Conservation (phyloP, 2,329 filamentous ascomycete genomes). For the Xylariales sp. region DNA sequence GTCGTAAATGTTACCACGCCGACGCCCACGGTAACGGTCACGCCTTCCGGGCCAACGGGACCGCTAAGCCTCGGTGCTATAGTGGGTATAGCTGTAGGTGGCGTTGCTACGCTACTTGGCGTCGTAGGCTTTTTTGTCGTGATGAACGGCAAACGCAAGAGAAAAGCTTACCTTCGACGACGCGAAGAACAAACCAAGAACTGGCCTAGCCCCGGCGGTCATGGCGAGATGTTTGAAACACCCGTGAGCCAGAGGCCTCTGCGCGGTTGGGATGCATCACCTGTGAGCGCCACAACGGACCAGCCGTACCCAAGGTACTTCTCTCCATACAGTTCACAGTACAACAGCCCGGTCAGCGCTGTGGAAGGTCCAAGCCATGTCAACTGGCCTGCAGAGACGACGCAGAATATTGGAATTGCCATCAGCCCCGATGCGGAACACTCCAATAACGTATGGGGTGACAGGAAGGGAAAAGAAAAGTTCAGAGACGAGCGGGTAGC, state of each 20-base stretch:
- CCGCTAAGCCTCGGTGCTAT: constrained; percentile 49
- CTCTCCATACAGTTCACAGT: constrained; percentile 57
- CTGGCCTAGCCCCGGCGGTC: constrained; percentile 35
- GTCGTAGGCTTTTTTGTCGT: constrained; percentile 49
- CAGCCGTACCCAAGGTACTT: constrained; percentile 43
- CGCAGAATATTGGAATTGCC: constrained; percentile 38
- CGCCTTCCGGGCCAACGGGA: constrained; percentile 37
- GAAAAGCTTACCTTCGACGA: constrained; percentile 45
- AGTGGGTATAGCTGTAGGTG: constrained; percentile 54
- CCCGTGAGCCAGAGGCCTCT: constrained; percentile 51
- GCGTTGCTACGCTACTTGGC: constrained; percentile 42
- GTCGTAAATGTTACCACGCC: constrained; percentile 47
- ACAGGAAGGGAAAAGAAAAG: constrained; percentile 38
- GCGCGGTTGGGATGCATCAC: constrained; percentile 50
- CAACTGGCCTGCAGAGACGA: constrained; percentile 33
- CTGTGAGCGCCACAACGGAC: constrained; percentile 37
- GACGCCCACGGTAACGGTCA: constrained; percentile 33
- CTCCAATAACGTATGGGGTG: constrained; percentile 21
- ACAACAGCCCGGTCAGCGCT: constrained; percentile 51
- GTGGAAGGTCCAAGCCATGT: constrained; percentile 27
- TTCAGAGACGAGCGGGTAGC: constrained; percentile 11
- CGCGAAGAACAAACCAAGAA: constrained; percentile 38
- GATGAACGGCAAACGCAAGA: constrained; percentile 50
- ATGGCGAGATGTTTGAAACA: constrained; percentile 44
- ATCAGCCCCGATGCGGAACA: constrained; percentile 33